phyloP scores from a whole-genome alignment of 768 basidiomycete genomes.

The Tulasnella calospora region DNA sequence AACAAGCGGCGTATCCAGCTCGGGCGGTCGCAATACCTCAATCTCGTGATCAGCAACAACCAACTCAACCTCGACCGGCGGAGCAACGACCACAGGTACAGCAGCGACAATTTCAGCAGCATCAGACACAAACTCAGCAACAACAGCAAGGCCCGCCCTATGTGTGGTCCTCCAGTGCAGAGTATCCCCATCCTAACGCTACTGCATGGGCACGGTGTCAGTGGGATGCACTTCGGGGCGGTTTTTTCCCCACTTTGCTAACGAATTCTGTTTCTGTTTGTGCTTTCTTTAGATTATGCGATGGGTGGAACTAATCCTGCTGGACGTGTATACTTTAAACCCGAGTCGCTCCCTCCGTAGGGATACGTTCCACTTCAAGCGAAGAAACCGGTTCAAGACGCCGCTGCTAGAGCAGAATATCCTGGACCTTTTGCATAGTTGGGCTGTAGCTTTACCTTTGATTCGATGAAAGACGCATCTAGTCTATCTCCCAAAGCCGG shows the following conservation, averaged over 20 bases:
- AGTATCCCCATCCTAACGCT: constrained; percentile 72
- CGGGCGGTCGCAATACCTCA: constrained; percentile 32
- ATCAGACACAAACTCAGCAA: constrained; percentile 25
- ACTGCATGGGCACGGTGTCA: constrained; percentile 74
- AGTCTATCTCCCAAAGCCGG: too few relatives aligned
- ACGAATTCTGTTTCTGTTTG: background rate
- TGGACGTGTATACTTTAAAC: constrained; percentile 69
- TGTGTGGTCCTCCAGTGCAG: constrained; percentile 57
- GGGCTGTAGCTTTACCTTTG: too few relatives aligned
- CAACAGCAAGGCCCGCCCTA: constrained; percentile 46
- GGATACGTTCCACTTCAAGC: background rate
- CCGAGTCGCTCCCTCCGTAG: constrained; percentile 24
- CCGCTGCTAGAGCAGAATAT: background rate
- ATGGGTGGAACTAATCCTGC: constrained; percentile 69
- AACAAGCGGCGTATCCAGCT: constrained; percentile 25
- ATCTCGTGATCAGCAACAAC: constrained; percentile 37
- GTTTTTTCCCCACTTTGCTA: background rate
- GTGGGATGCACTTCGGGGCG: too few relatives aligned
- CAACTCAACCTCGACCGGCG: background rate
- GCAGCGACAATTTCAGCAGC: background rate
- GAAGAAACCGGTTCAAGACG: background rate
- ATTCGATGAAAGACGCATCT: too few relatives aligned
- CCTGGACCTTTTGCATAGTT: too few relatives aligned
- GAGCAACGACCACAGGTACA: background rate
- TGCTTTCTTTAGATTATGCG: constrained; percentile 50